These are phyloP conservation scores for Pythium volutum DNA, from an alignment of 352 stramenopile genomes.

Conservation along the genomic window DNA sequence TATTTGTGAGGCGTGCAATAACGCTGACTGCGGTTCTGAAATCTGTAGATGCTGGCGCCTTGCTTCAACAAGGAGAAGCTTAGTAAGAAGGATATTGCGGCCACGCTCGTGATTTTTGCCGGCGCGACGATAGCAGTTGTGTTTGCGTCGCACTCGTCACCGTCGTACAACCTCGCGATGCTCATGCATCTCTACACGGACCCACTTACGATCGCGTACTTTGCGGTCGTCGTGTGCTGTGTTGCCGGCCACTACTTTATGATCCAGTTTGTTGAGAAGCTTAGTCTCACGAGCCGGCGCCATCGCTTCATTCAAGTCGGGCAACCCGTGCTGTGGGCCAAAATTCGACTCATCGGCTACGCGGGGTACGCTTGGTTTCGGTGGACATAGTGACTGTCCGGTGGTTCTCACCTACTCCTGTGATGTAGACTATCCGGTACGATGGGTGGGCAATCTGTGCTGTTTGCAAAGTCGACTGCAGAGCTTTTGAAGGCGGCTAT, in stretches of 20 bases:
- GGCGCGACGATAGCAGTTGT: conserved; percentile 81
- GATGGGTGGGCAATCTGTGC: conserved; percentile 76
- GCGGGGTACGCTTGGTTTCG: conserved; percentile 24
- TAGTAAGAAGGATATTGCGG: conserved; percentile 68
- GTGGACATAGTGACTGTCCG: background rate
- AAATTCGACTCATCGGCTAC: conserved; percentile 73
- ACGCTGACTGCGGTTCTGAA: background rate
- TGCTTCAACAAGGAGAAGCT: conserved; percentile 89
- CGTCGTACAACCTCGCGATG: conserved; percentile 78
- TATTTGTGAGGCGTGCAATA: background rate
- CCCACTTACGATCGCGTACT: conserved; percentile 62
- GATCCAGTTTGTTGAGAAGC: conserved; percentile 62
- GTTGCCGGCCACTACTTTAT: conserved; percentile 56
- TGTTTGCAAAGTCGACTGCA: conserved; percentile 83
- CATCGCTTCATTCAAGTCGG: conserved; percentile 79
- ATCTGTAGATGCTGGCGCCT: conserved; percentile 68
- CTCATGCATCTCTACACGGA: conserved; percentile 78
- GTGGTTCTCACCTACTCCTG: conserved; percentile 6
- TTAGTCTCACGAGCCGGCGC: conserved; percentile 65
- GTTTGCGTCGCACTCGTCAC: conserved; percentile 81
- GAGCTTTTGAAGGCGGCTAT: conserved; percentile 75
- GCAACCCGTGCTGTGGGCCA: conserved; percentile 54
- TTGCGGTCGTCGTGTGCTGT: conserved; percentile 50
- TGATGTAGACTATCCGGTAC: conserved; percentile 37
- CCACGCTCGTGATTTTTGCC: conserved; percentile 82